Percentiles rank a stretch among this genome's conserved stretches.
These are phyloP conservation scores for Pugionium dolabratum DNA, from an alignment of 345 rosid genomes.

Conservation along the genomic window DNA sequence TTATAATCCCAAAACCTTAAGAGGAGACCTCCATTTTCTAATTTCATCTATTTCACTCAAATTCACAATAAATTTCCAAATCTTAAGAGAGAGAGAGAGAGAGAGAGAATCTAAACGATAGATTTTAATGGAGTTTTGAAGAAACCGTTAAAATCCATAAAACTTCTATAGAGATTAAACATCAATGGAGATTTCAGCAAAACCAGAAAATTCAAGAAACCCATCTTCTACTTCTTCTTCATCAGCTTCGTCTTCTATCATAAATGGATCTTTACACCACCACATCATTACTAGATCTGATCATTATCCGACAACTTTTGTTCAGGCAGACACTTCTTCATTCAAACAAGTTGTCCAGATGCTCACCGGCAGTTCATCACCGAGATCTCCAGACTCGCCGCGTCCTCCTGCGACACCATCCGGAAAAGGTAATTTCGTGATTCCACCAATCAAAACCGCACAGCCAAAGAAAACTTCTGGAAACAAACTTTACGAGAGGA, in stretches of 20 bases:
- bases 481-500: constrained; percentile 83
- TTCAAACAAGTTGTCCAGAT: constrained; percentile 96
- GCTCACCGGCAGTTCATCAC: constrained; percentile 75
- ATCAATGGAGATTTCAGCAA: constrained; percentile 57
- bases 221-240: constrained; percentile 46
- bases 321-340: constrained; percentile 81
- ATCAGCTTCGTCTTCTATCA: constrained; percentile 34
- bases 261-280: constrained; percentile 42
- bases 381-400: constrained; percentile 44
- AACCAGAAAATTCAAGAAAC: constrained; percentile 46
- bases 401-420: constrained; percentile 42
- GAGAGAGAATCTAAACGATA: no score
- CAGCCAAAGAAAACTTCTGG: constrained; percentile 52
- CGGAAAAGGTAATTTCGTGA: constrained; percentile 42
- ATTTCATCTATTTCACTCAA: constrained; percentile 39
- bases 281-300: constrained; percentile 82
- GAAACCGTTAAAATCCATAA: constrained; percentile 41
- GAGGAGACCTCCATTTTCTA: constrained; percentile 20
- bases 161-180: constrained; percentile 39
- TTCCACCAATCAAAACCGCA: constrained; percentile 70
- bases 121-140: no score
- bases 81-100: no score
- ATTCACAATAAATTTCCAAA: constrained; percentile 11
- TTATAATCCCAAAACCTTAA: constrained; percentile 43
- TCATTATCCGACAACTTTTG: constrained; percentile 93